phyloP scores from a whole-genome alignment of 306 rosid species.

The Arachis stenosperma region DNA sequence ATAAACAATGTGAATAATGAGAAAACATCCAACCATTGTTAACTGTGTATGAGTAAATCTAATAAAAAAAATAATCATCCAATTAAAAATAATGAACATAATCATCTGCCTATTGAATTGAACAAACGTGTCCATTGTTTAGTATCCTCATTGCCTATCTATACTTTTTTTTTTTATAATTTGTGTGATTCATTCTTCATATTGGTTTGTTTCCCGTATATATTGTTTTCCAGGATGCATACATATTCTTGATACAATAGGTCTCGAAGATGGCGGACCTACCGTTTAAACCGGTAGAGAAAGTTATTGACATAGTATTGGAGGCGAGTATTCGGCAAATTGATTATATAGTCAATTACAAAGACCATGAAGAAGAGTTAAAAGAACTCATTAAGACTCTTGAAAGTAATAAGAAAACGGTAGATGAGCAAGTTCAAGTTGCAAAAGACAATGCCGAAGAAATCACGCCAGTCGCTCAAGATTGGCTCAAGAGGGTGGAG shows the following conservation, averaged over 20 bases:
- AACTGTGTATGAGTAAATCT: no score
- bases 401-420: not conserved
- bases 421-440: not conserved
- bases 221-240: not conserved
- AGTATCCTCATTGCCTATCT: no score
- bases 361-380: not conserved
- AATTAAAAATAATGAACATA: no score
- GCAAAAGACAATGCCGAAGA: not conserved
- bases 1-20: no score
- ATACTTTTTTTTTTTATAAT: no score
- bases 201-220: not conserved
- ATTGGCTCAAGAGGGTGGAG: no score
- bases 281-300: no score
- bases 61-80: no score
- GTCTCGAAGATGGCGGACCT: not conserved
- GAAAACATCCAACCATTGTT: no score
- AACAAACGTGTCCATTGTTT: no score
- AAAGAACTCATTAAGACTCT: not conserved
- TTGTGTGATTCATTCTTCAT: not conserved
- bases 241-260: not conserved
- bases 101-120: no score
- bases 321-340: not conserved
- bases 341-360: not conserved
- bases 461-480: no score
- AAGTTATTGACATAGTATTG: not conserved